phyloP scores from a whole-genome alignment of 1,284 basidiomycete genomes.

The Singerocomus inundabilis region DNA sequence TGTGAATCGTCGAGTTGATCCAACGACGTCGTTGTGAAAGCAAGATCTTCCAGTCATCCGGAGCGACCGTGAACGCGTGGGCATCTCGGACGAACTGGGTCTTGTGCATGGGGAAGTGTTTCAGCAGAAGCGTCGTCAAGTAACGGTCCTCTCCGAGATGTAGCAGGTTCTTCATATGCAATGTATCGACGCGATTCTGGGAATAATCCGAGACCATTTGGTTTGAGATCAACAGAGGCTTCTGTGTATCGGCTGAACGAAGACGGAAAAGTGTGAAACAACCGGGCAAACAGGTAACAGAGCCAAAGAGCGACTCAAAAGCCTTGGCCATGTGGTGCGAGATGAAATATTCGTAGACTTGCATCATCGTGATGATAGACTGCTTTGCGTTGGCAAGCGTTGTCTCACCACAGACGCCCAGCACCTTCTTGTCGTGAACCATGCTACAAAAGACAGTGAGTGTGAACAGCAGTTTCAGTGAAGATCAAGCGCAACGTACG shows the following conservation, averaged over 20 bases:
- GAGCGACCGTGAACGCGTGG: conserved; percentile 88
- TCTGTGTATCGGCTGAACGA: conserved; percentile 89
- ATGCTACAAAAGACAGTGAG: conserved; percentile 46
- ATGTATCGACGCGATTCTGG: conserved; percentile 93
- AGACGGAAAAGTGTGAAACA: conserved; percentile 96
- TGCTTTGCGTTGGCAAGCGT: conserved; percentile 87
- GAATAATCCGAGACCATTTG: conserved; percentile 91
- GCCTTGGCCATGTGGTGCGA: conserved; percentile 98
- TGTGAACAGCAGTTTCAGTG: background rate
- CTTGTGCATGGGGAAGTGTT: conserved; percentile 90
- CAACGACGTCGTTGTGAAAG: conserved; percentile 97
- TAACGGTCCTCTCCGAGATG: conserved; percentile 99
- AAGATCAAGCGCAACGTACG: conserved; percentile 49
- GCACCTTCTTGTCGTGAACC: conserved; percentile 91
- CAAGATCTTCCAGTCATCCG: conserved; percentile 91
- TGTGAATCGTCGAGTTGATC: conserved; percentile 99
- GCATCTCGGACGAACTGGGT: conserved; percentile 95
- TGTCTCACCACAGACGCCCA: conserved; percentile 95
- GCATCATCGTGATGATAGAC: conserved; percentile 97
- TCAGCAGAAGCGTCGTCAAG: conserved; percentile 91
- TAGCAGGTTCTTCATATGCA: conserved; percentile 97
- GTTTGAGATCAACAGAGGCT: conserved; percentile 86
- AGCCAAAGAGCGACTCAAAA: conserved; percentile 95
- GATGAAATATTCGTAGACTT: conserved; percentile 98
- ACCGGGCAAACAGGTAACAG: conserved; percentile 96